Evolutionary conservation across 345 rosid genomes (phyloP), one percentile per base, ranked within the genome.

Genomic region (Citrus hindsii): DNA sequence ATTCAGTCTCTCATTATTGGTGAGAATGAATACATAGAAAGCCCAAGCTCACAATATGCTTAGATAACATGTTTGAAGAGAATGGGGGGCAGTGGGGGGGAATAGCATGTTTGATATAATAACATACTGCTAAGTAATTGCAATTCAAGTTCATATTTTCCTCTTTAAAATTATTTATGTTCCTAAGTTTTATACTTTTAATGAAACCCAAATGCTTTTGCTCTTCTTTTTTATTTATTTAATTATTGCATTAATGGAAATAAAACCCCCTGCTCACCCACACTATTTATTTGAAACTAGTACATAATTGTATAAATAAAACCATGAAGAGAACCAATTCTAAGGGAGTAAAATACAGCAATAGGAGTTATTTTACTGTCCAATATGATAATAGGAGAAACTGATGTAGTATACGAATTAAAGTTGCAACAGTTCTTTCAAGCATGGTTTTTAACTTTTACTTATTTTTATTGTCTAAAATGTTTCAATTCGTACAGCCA

Each of bases 71-170:
- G 12, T 65, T 27, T 30, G 40, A 30, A 30, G 48, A 42, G 3
- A 12, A 46, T 0, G 0, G 46, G 13, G 46, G 13, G 30, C 0
- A 28, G 2, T 27, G 28, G 28, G 46, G 0, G 12, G 3, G 3
- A 46, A 46, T 3, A 46, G 14, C 6, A 27, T 65, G n/a, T 65
- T 27, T 30, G 40, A 32, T 6, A 32, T 32, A 7, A 14, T 32
- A 3, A 65, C n/a, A 16, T 2, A 19, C 19, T 18, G 35, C 10
- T 0, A 30, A 19, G 8, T 33, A 65, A 16, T 32, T 65, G 19
- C 13, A 16, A 65, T 18, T 32, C 68, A 65, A 10, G 68, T 65
- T 65, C 1, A 2, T 6, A 30, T 5, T 48, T 65, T 65, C 14
- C n/a, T 67, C 28, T 4, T 9, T 24, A 37, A 37, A 67, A 19